Percentiles rank a stretch among this genome's conserved stretches.
These are phyloP conservation scores for Eudorina sp. DNA, from an alignment of 139 green algal genomes.

Conservation along the genomic window DNA sequence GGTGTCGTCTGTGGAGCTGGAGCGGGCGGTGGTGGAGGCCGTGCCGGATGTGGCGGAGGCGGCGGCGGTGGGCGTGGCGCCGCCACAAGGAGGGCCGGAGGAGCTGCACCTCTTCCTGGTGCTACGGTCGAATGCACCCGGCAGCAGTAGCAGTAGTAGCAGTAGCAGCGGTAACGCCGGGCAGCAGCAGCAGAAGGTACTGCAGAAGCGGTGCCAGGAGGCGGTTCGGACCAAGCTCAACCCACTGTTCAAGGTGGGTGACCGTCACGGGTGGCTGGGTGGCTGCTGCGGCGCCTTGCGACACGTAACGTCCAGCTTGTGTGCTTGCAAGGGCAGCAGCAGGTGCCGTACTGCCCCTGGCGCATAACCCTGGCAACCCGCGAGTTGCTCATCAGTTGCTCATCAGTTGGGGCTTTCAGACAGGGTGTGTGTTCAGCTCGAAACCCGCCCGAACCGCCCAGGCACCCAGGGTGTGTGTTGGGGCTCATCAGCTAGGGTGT, in stretches of 20 bases:
- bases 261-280: neutral
- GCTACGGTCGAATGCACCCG: slow-evolving; percentile 20
- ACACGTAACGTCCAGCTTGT: neutral
- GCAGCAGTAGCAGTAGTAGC: slow-evolving; percentile 1
- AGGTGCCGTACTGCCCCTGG: neutral
- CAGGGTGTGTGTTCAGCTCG: too few species aligned
- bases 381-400: too few species aligned
- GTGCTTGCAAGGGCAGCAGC: neutral
- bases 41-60: slow-evolving; percentile 58
- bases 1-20: slow-evolving; percentile 92
- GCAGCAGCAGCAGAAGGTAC: neutral
- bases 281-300: neutral
- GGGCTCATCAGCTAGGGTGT: too few species aligned
- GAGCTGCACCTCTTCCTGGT: slow-evolving; percentile 89
- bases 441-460: too few species aligned
- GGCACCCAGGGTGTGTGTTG: too few species aligned
- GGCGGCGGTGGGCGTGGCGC: slow-evolving; percentile 85
- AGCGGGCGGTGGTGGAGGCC: slow-evolving; percentile 74
- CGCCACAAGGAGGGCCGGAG: slow-evolving; percentile 86
- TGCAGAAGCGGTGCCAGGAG: slow-evolving; percentile 68
- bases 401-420: too few species aligned
- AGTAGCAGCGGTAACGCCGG: neutral
- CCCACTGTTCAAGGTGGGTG: slow-evolving; percentile 90
- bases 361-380: too few species aligned
- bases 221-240: slow-evolving; percentile 78